Evolutionary conservation across 2,329 filamentous ascomycete genomes (phyloP).

Genomic region (Trichoderma sp.): DNA sequence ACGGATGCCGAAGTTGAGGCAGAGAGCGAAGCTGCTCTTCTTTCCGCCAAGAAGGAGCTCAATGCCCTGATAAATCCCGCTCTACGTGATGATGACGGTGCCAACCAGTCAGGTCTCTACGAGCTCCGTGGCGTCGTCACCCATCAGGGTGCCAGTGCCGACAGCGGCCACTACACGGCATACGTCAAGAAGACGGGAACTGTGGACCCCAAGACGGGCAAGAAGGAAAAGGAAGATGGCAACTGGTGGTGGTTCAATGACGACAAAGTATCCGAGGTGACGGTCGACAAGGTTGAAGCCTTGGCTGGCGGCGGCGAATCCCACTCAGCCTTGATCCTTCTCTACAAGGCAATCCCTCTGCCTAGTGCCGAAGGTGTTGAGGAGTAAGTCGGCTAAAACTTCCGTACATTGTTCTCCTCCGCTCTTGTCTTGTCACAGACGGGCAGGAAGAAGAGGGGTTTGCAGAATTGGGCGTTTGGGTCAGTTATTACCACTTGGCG

Average conservation of each 20-base stretch:
- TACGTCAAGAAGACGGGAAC: constrained; percentile 89
- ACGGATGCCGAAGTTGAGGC: constrained; percentile 91
- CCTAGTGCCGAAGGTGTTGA: constrained; percentile 53
- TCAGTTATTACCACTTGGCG: background rate
- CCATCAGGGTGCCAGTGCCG: constrained; percentile 92
- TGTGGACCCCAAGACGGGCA: constrained; percentile 72
- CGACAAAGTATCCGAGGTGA: constrained; percentile 91
- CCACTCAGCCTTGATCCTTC: constrained; percentile 76
- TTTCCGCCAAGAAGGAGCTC: constrained; percentile 84
- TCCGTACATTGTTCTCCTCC: background rate
- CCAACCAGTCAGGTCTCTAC: constrained; percentile 93
- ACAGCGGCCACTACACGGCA: constrained; percentile 96
- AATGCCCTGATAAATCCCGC: constrained; percentile 72
- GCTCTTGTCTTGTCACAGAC: background rate
- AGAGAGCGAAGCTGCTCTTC: constrained; percentile 72
- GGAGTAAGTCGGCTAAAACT: constrained; percentile 24
- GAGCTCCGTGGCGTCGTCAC: constrained; percentile 93
- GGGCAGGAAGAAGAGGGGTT: background rate
- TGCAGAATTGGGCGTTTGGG: constrained; percentile 2
- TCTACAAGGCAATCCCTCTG: constrained; percentile 73
- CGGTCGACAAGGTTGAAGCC: constrained; percentile 84
- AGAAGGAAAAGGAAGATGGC: constrained; percentile 77
- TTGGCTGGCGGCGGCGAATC: constrained; percentile 86
- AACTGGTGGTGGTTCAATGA: constrained; percentile 99
- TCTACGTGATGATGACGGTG: constrained; percentile 72